These are phyloP conservation scores for Adansonia madagascariensis DNA, from an alignment of 441 rosid species.

Conservation along the genomic window DNA sequence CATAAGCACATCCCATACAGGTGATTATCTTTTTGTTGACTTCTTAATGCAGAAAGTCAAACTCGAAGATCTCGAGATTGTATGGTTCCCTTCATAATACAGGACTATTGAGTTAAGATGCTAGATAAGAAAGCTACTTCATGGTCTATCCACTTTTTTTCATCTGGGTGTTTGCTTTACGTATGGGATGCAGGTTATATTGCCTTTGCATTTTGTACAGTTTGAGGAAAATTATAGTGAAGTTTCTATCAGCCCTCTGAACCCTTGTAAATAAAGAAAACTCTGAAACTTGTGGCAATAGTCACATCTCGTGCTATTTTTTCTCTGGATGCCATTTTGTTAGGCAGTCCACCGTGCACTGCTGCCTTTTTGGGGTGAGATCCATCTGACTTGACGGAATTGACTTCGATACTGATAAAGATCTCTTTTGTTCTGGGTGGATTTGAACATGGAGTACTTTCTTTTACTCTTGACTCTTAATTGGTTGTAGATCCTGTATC, in stretches of 20 bases:
- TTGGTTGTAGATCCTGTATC: neutral
- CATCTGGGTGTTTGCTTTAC: neutral
- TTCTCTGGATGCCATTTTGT: neutral
- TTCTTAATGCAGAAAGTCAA: neutral
- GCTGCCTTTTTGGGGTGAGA: neutral
- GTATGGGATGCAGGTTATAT: neutral
- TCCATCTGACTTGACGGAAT: neutral
- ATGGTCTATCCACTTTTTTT: neutral
- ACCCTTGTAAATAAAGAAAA: neutral
- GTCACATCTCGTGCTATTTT: neutral
- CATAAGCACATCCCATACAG: constrained; percentile 97
- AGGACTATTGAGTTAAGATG: neutral
- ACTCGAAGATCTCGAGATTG: neutral
- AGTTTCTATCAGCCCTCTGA: neutral
- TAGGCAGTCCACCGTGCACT: neutral
- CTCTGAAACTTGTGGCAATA: neutral
- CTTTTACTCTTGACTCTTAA: neutral
- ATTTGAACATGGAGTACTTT: neutral
- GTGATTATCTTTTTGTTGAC: constrained; percentile 37
- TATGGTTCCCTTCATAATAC: neutral
- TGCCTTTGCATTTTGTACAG: neutral
- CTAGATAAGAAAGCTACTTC: constrained; percentile 6
- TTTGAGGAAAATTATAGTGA: neutral
- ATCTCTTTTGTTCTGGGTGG: neutral
- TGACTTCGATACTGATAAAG: neutral